Conservation (phyloP, 2,329 filamentous ascomycete species). For the Pyrenophora graminea region DNA sequence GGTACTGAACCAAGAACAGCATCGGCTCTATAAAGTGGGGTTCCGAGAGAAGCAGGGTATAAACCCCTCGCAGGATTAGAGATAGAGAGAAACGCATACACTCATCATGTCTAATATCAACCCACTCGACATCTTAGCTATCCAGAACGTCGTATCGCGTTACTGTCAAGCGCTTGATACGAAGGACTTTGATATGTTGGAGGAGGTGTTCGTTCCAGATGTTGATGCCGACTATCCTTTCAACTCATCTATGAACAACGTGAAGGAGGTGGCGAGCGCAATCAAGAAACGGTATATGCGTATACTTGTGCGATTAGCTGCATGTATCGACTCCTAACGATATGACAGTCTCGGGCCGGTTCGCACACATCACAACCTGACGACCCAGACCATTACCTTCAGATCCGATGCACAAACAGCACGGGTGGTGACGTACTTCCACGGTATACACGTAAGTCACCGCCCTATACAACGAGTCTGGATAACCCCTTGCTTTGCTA, state of each 20-base stretch:
- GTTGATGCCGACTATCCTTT: slow-evolving; percentile 50
- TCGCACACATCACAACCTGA: slow-evolving; percentile 50
- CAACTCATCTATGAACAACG: slow-evolving; percentile 39
- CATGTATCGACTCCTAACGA: neutral
- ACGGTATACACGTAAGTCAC: slow-evolving; percentile 40
- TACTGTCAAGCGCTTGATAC: slow-evolving; percentile 53
- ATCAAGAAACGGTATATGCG: slow-evolving; percentile 40
- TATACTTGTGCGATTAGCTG: neutral
- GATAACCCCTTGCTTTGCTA: neutral
- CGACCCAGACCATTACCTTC: slow-evolving; percentile 49
- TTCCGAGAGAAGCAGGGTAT: slow-evolving; percentile 12
- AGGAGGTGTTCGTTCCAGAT: slow-evolving; percentile 48
- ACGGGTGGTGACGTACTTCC: slow-evolving; percentile 48
- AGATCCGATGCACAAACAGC: slow-evolving; percentile 36
- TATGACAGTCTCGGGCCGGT: slow-evolving; percentile 45
- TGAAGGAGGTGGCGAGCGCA: slow-evolving; percentile 37
- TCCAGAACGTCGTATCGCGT: slow-evolving; percentile 48
- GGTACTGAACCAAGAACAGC: neutral
- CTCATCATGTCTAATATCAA: slow-evolving; percentile 22
- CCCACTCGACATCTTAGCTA: slow-evolving; percentile 41
- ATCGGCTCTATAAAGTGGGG: slow-evolving; percentile 9
- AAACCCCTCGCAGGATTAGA: neutral
- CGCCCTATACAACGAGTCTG: neutral
- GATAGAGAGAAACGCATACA: neutral
- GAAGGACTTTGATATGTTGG: slow-evolving; percentile 46